Base-by-base conservation (phyloP, 2,329 filamentous ascomycete species). In the Arthroderma uncinatum region DNA sequence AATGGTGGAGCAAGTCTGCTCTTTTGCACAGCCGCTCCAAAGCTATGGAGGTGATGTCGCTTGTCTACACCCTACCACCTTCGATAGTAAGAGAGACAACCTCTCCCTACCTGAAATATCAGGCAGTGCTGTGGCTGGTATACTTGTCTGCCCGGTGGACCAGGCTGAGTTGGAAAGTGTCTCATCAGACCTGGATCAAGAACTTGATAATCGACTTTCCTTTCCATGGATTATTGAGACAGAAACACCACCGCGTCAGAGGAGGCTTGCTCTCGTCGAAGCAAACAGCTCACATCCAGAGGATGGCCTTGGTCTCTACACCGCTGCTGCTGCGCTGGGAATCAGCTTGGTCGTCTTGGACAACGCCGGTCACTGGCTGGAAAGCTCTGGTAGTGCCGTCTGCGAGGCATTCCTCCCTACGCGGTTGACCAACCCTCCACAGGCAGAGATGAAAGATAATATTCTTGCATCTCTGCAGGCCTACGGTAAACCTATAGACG, bases 171-270 rank as follows among this genome's bases (percentile, higher is more conserved):
- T n/a, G n/a, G n/a, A n/a, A n/a, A n/a, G n/a, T n/a, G n/a, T n/a
- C n/a, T n/a, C n/a, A n/a, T n/a, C n/a, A n/a, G n/a, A n/a, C n/a
- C 21, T 54, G 30, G 53, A 54, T 25, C 23, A 19, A 23, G 54
- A 55, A 19, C 23, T 55, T 12, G 23, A 44, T 8, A 55, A 55
- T 33, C 34, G 54, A 25, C 37, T 55, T 12, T 55, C 54, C 6
- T 55, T 55, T 19, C 30, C 54, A 23, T 55, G 54, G 54, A 28
- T 47, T 33, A 12, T 47, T 8, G 4, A 23, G 28, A 19, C n/a
- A 33, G 30, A n/a, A 10, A 25, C 7, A 33, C 19, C 28, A 5
- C 14, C 23, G 5, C 28, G 19, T 10, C 36, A 25, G 5, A n/a
- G n/a, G n/a, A n/a, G n/a, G n/a, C 30, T 54, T n/a, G 53, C 39